A percentile compares a stretch with the other conserved stretches of the same genome.
Conservation (phyloP, 2,329 filamentous ascomycete genomes). For the Claviceps paspali region DNA sequence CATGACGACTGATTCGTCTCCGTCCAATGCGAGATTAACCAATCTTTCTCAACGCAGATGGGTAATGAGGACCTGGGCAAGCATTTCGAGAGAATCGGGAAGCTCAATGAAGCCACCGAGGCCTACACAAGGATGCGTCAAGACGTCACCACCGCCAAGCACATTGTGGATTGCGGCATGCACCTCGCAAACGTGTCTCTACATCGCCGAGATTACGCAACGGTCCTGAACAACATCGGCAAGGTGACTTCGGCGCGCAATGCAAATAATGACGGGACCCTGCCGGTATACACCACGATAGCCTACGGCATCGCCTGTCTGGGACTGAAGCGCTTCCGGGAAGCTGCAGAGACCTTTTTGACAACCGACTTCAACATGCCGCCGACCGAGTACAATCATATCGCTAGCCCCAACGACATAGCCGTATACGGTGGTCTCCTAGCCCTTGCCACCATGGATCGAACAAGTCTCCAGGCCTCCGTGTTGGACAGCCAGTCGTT, state of each 20-base stretch:
- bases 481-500: slow-evolving; percentile 74
- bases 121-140: slow-evolving; percentile 79
- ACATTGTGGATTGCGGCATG: slow-evolving; percentile 69
- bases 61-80: slow-evolving; percentile 83
- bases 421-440: slow-evolving; percentile 85
- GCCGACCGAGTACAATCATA: slow-evolving; percentile 47
- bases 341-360: slow-evolving; percentile 61
- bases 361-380: slow-evolving; percentile 35
- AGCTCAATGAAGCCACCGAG: slow-evolving; percentile 56
- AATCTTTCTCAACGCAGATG: slow-evolving; percentile 43
- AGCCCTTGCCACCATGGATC: slow-evolving; percentile 78
- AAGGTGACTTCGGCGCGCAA: slow-evolving; percentile 45
- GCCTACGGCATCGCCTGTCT: slow-evolving; percentile 35
- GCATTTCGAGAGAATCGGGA: slow-evolving; percentile 67
- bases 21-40: background rate
- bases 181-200: slow-evolving; percentile 63
- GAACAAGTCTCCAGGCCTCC: slow-evolving; percentile 53
- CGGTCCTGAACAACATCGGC: slow-evolving; percentile 40
- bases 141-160: slow-evolving; percentile 68
- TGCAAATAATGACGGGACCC: slow-evolving; percentile 29
- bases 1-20: background rate
- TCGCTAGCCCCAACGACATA: slow-evolving; percentile 73
- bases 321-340: slow-evolving; percentile 30
- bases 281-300: slow-evolving; percentile 35
- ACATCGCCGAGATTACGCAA: slow-evolving; percentile 63